Evolutionary conservation across 1,284 basidiomycete genomes (phyloP).

Genomic region (Boletus sp.): DNA sequence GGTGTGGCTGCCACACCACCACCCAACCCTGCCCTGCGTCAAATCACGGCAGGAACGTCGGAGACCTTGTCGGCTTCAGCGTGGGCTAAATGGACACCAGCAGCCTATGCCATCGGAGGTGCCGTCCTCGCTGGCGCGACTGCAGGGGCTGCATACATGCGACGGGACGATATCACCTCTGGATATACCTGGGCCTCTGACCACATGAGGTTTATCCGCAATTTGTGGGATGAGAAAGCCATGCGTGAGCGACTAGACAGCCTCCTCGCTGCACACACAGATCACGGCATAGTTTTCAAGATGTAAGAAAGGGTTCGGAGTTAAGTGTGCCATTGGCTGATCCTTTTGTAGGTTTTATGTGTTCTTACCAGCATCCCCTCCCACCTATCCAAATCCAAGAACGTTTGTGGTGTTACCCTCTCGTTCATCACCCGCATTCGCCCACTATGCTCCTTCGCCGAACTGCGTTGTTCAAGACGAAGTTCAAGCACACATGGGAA

Average conservation of each 20-base stretch:
- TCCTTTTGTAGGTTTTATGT: conserved; percentile 66
- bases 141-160: conserved; percentile 80
- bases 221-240: conserved; percentile 77
- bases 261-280: conserved; percentile 56
- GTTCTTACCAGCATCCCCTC: conserved; percentile 58
- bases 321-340: conserved; percentile 7
- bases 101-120: conserved; percentile 64
- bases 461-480: conserved; percentile 77
- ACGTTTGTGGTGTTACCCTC: conserved; percentile 78
- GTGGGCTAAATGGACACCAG: conserved; percentile 64
- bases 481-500: conserved; percentile 82
- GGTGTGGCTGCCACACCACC: conserved; percentile 29
- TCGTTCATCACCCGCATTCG: conserved; percentile 44
- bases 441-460: conserved; percentile 57
- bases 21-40: conserved; percentile 25
- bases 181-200: conserved; percentile 80
- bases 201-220: conserved; percentile 88
- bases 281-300: conserved; percentile 66
- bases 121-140: conserved; percentile 78
- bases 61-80: conserved; percentile 23
- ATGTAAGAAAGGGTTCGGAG: conserved; percentile 50
- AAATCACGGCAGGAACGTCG: conserved; percentile 27
- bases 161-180: conserved; percentile 64
- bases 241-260: conserved; percentile 61
- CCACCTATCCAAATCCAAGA: conserved; percentile 48